Conservation (phyloP, 305 asterid genomes). For the Ruellia speciosa region DNA sequence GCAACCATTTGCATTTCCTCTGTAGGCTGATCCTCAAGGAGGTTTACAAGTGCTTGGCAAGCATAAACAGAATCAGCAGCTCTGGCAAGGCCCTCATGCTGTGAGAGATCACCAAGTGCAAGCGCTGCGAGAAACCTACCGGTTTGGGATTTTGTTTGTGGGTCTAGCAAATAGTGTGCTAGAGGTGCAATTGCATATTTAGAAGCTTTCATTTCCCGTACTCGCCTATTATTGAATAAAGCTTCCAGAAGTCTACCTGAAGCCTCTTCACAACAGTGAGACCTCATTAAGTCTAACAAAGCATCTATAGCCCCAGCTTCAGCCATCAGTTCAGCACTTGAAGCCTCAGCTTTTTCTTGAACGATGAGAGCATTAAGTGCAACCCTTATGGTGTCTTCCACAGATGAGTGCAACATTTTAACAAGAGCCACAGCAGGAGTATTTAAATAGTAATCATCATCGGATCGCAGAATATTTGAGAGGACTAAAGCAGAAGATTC, state of each 20-base stretch:
- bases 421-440: slow-evolving; percentile 66
- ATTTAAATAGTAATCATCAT: slow-evolving; percentile 48
- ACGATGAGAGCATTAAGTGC: slow-evolving; percentile 62
- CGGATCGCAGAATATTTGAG: slow-evolving; percentile 50
- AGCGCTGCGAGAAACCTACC: slow-evolving; percentile 76
- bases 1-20: slow-evolving; percentile 79
- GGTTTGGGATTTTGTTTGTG: slow-evolving; percentile 69
- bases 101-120: slow-evolving; percentile 83
- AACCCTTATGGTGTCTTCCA: slow-evolving; percentile 41
- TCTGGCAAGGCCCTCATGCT: slow-evolving; percentile 81
- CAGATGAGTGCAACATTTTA: slow-evolving; percentile 55
- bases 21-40: slow-evolving; percentile 76
- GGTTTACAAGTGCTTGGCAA: slow-evolving; percentile 58
- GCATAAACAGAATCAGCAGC: slow-evolving; percentile 69
- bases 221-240: slow-evolving; percentile 49
- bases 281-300: slow-evolving; percentile 65
- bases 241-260: slow-evolving; percentile 68
- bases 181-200: slow-evolving; percentile 80
- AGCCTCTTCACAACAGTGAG: slow-evolving; percentile 73
- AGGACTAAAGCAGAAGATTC: slow-evolving; percentile 77
- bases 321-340: slow-evolving; percentile 63
- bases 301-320: slow-evolving; percentile 82
- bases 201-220: slow-evolving; percentile 70
- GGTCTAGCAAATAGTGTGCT: slow-evolving; percentile 79
- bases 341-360: slow-evolving; percentile 60